Base-by-base conservation (phyloP, 805 yeast genomes). In the Cyberlindnera euphorbiae region DNA sequence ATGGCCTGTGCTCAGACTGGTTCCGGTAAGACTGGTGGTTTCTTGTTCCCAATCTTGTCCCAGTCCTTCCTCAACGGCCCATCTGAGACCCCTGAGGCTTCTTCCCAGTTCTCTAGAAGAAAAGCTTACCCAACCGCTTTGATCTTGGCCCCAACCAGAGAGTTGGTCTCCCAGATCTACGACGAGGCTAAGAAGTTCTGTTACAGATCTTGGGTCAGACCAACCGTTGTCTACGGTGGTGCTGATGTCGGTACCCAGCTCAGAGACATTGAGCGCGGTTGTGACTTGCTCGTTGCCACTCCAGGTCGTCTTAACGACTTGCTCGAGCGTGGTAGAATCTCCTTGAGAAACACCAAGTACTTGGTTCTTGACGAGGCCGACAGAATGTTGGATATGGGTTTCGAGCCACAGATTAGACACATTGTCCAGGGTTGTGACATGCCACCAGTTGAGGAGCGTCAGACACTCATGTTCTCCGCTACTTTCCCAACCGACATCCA, bases 331-430 rank as follows among this genome's bases (percentile, higher is more conserved):
- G 97, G 97, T 58, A 73, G 79, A 56, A 85, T 93, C 53, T 88
- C 97, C 30, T 74, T 93, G 59, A 73, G 77, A 49, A 87, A 85
- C 67, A 87, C 90, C 67, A 87, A 84, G 64, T 93, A 86, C 67
- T 77, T 93, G 63, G 97, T 93, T 35, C 75, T 93, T 52, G 98
- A 90, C 68, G 98, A 90, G 75, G 98, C 98, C 59, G 98, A 93
- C 70, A 86, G 98, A 74, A 93, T 93, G 98, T 80, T 93, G 70
- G 98, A 93, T 79, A 93, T 93, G 97, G 98, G 98, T 77, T 93
- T 93, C 71, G 98, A 93, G 73, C 97, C 97, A 49, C 98, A 93
- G 75, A 93, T 93, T 62, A 86, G 98, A 77, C 84, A 88, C 64
- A 90, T 93, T 59, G 98, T 93, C 45, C 94, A 90, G 67, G 95